phyloP scores from a whole-genome alignment of 2,329 filamentous ascomycete genomes.

The Chaetomiaceae sp. region DNA sequence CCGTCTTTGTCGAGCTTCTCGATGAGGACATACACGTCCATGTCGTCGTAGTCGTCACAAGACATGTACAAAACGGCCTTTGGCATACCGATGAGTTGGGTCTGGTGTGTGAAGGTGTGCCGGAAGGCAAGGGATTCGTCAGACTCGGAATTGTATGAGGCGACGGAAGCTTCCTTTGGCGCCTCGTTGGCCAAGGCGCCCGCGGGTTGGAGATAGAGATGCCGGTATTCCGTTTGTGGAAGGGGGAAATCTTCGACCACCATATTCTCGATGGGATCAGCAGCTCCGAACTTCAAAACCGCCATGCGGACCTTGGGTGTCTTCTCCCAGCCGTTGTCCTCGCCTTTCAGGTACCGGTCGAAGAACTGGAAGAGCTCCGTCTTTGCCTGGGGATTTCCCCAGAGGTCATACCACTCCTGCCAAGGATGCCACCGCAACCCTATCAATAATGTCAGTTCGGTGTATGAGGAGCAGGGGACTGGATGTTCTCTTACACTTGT shows the following conservation, averaged over 20 bases:
- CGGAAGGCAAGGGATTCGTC: neutral
- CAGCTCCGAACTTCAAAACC: neutral
- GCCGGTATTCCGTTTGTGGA: neutral
- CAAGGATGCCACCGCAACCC: constrained; percentile 2
- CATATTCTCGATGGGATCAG: neutral
- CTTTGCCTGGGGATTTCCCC: constrained; percentile 1
- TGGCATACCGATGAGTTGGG: neutral
- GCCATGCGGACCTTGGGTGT: constrained; percentile 3
- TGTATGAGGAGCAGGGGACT: neutral
- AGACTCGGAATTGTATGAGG: constrained; percentile 1
- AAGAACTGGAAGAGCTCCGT: constrained; percentile 3
- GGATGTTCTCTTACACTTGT: neutral
- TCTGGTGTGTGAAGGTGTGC: neutral
- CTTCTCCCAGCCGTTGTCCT: constrained; percentile 5
- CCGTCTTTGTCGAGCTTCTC: neutral
- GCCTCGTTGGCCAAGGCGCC: neutral
- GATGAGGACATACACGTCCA: constrained; percentile 5
- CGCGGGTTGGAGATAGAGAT: neutral
- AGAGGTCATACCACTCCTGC: constrained; percentile 5
- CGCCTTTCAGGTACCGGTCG: constrained; percentile 1
- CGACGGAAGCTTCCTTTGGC: neutral
- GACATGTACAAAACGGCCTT: constrained; percentile 4
- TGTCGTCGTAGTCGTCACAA: constrained; percentile 1
- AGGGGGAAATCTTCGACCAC: neutral
- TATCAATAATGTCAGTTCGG: neutral